Conservation (phyloP, 768 basidiomycete genomes). For the Mrakia blollopis region DNA sequence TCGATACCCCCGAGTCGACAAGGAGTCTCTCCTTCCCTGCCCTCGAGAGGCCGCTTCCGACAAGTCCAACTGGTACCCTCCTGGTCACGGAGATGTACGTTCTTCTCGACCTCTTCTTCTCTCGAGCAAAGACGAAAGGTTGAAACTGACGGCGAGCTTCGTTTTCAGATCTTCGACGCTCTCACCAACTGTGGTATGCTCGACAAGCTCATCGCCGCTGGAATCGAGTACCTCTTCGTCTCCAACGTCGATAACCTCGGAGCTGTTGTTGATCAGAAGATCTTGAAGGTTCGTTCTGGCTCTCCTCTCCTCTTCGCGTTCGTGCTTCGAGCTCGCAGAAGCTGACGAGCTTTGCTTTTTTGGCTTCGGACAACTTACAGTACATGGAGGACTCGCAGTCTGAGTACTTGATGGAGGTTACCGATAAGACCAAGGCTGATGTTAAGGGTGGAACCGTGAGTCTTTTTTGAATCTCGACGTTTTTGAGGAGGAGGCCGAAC, state of each 20-base stretch:
- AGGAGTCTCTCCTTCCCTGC: conserved; percentile 79
- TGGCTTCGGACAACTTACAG: background rate
- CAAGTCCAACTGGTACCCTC: conserved; percentile 93
- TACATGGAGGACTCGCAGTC: conserved; percentile 76
- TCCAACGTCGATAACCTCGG: conserved; percentile 68
- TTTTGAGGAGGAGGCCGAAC: background rate
- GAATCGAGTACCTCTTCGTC: conserved; percentile 95
- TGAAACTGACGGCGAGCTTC: background rate
- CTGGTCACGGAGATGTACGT: conserved; percentile 78
- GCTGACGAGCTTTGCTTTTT: background rate
- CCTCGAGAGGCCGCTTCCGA: conserved; percentile 72
- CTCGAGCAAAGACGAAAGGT: background rate
- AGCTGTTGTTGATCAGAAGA: conserved; percentile 33
- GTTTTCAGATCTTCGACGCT: conserved; percentile 66
- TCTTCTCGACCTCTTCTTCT: too few relatives aligned
- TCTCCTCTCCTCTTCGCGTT: background rate
- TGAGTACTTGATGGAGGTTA: conserved; percentile 92
- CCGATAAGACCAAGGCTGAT: conserved; percentile 93
- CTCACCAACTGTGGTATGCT: conserved; percentile 83
- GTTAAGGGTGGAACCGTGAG: conserved; percentile 53
- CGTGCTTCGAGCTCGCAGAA: background rate
- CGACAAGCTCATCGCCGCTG: conserved; percentile 79
- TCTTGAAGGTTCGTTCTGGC: conserved; percentile 33
- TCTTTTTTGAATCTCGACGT: background rate
- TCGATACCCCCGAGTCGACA: conserved; percentile 84